phyloP scores from a whole-genome alignment of 2,329 filamentous ascomycete genomes.

The Penicillium palitans region DNA sequence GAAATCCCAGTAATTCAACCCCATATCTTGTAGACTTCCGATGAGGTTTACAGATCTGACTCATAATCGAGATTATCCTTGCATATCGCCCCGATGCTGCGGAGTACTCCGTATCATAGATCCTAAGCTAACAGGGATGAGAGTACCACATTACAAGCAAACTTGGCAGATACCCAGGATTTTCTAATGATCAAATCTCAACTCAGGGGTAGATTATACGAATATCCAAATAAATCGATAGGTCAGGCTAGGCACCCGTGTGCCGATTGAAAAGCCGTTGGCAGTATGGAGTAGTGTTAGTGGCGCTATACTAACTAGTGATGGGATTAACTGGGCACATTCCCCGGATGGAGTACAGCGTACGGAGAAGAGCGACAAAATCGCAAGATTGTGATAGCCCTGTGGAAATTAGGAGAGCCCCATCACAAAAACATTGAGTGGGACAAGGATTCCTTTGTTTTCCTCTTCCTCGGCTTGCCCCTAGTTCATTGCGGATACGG shows the following conservation, averaged over 20 bases:
- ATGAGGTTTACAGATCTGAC: background rate
- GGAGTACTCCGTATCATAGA: background rate
- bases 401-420: slow-evolving; percentile 6
- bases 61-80: background rate
- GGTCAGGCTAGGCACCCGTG: background rate
- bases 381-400: slow-evolving; percentile 5
- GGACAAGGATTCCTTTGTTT: background rate
- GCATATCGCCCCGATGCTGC: background rate
- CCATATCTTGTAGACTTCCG: background rate
- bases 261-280: slow-evolving; percentile 1
- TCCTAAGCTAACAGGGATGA: background rate
- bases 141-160: background rate
- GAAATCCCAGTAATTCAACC: background rate
- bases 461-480: background rate
- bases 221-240: background rate
- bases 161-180: background rate
- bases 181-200: background rate
- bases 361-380: background rate
- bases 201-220: slow-evolving; percentile 1
- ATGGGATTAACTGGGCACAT: background rate
- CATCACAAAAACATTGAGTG: slow-evolving; percentile 1
- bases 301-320: slow-evolving; percentile 5
- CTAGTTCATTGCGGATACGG: background rate
- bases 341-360: background rate
- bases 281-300: background rate